Conservation (phyloP, 2,329 filamentous ascomycete genomes). For the Zelopaecilomyces penicillatus region DNA sequence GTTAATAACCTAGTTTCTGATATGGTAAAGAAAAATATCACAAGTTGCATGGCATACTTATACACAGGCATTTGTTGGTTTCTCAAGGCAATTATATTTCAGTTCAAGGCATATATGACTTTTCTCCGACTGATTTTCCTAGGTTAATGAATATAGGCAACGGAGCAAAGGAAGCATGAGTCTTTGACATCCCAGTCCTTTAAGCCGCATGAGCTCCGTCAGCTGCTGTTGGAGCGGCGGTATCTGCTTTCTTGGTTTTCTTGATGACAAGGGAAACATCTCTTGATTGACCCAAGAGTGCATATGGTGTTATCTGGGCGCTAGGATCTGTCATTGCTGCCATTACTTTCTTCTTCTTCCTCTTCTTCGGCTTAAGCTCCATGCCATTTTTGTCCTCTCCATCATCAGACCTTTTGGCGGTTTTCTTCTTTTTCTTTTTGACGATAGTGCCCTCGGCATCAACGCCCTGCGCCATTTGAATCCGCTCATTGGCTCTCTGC, state of each 20-base stretch:
- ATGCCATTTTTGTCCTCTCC: conserved; percentile 14
- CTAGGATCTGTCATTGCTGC: conserved; percentile 2
- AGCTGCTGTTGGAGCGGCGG: not conserved
- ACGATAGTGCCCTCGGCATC: conserved; percentile 57
- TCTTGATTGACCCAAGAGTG: not conserved
- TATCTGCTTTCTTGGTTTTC: conserved; percentile 22
- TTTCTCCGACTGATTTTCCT: too few relatives aligned
- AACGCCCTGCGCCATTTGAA: conserved; percentile 62
- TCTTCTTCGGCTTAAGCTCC: conserved; percentile 39
- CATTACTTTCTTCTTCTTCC: conserved; percentile 20
- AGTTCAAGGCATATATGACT: too few relatives aligned
- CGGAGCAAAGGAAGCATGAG: too few relatives aligned
- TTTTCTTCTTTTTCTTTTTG: conserved; percentile 60
- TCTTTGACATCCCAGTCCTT: too few relatives aligned
- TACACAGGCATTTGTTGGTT: too few relatives aligned
- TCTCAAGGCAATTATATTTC: too few relatives aligned
- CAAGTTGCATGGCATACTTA: too few relatives aligned
- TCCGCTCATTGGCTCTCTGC: conserved; percentile 70
- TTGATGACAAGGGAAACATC: conserved; percentile 16
- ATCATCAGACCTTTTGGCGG: conserved; percentile 30
- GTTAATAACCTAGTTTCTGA: too few relatives aligned
- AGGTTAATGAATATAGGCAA: too few relatives aligned
- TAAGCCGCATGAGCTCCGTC: too few relatives aligned
- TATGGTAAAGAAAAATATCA: too few relatives aligned
- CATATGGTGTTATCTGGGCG: not conserved